Conservation (phyloP, 169 alveolate genomes). For the Theileria annulata region DNA sequence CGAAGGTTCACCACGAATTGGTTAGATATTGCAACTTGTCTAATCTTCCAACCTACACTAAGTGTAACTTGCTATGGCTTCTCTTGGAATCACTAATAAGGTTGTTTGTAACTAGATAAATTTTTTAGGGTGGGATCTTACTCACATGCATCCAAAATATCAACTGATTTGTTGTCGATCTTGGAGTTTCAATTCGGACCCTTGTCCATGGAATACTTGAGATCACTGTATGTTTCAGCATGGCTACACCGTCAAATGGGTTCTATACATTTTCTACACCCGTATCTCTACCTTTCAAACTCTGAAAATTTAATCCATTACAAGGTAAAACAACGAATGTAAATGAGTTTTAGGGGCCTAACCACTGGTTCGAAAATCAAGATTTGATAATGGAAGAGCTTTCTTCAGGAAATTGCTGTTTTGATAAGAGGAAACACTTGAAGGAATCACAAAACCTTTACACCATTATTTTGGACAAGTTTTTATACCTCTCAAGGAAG, state of each 20-base stretch:
- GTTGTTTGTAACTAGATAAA: neutral
- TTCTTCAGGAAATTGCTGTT: constrained; percentile 29
- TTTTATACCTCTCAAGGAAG: constrained; percentile 3
- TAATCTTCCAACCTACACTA: constrained; percentile 40
- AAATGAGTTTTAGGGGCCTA: constrained; percentile 7
- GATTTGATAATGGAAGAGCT: constrained; percentile 48
- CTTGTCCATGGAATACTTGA: constrained; percentile 46
- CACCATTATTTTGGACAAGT: constrained; percentile 41
- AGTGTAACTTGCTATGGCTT: constrained; percentile 51
- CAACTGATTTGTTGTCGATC: constrained; percentile 42
- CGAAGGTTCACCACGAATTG: constrained; percentile 36
- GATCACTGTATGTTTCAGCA: constrained; percentile 51
- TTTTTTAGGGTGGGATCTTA: constrained; percentile 38
- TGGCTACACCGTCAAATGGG: constrained; percentile 67
- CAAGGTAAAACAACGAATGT: neutral
- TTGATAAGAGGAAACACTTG: constrained; percentile 18
- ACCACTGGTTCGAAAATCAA: constrained; percentile 16
- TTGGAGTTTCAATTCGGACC: constrained; percentile 52
- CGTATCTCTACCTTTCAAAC: constrained; percentile 37
- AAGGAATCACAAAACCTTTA: constrained; percentile 32
- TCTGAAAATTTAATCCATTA: constrained; percentile 31
- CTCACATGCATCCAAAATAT: constrained; percentile 32
- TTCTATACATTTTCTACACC: constrained; percentile 50
- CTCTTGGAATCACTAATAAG: constrained; percentile 57
- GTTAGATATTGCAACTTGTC: constrained; percentile 50